phyloP scores from a whole-genome alignment of 2,329 filamentous ascomycete genomes.

The Ophiobolus disseminans region DNA sequence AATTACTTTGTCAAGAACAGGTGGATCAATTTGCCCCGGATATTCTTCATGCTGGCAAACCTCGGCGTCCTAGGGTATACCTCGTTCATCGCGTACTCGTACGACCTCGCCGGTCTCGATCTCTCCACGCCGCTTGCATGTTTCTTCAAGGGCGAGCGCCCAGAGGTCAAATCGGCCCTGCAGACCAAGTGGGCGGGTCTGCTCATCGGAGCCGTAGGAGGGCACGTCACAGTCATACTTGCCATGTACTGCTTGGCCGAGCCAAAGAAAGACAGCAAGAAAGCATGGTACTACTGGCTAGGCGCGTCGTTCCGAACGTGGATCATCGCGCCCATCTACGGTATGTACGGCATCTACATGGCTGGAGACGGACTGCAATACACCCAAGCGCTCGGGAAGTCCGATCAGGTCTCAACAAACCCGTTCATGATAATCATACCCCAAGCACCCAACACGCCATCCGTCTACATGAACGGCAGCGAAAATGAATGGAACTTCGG shows the following conservation, averaged over 20 bases:
- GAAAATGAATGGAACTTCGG: constrained; percentile 42
- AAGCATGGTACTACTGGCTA: constrained; percentile 27
- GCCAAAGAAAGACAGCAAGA: constrained; percentile 13
- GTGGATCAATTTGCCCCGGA: constrained; percentile 42
- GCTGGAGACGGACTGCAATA: constrained; percentile 25
- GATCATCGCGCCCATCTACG: constrained; percentile 40
- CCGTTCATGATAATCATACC: too few relatives aligned
- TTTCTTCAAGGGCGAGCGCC: constrained; percentile 35
- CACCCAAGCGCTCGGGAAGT: constrained; percentile 36
- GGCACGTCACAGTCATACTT: constrained; percentile 36
- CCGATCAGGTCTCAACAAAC: too few relatives aligned
- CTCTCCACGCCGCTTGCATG: constrained; percentile 31
- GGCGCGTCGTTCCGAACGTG: constrained; percentile 37
- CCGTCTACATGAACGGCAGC: constrained; percentile 28
- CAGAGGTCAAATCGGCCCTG: constrained; percentile 29
- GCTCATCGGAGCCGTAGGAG: constrained; percentile 39
- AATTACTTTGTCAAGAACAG: constrained; percentile 42
- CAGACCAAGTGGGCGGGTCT: constrained; percentile 37
- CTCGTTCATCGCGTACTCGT: constrained; percentile 39
- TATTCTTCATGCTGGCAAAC: constrained; percentile 43
- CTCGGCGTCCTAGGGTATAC: constrained; percentile 39
- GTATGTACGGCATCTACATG: constrained; percentile 39
- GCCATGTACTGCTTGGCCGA: constrained; percentile 39
- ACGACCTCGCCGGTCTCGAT: constrained; percentile 31
- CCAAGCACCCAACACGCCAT: too few relatives aligned